Evolutionary conservation across 441 rosid species (phyloP), one percentile per base, ranked within the genome.

Genomic region (Syzygium syzygioides): DNA sequence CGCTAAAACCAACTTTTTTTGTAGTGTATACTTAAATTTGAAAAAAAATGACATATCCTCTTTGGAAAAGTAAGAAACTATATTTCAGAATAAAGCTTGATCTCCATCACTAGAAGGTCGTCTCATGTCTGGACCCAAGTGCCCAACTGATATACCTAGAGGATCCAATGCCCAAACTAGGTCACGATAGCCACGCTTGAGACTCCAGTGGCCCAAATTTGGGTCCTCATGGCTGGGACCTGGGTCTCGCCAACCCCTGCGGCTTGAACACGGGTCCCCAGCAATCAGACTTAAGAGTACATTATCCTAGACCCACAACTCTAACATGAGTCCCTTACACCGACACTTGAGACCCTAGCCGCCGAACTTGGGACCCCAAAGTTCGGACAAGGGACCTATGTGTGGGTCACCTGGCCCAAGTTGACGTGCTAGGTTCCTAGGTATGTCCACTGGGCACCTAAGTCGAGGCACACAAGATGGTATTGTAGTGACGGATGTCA

Each of bases 291-390:
- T 64, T 37, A 64, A 64, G 17, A 15, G 30, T 30, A 19, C 37
- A 64, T 64, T 37, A 30, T 30, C 37, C 71, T 64, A 7, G 71
- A 53, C 18, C 17, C 68, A 0, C n/a, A 28, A 59, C 64, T 2
- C 7, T 2, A 0, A 17, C 19, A 64, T 4, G 37, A 64, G 37
- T 30, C 76, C 37, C 1, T 1, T 1, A 30, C 37, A 0, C 12
- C 23, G 3, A 15, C 11, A 64, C 76, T 64, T 1, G 37, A 64
- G 76, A 30, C 37, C 37, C 37, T 64, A 64, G 71, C 37, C 3
- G 9, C 71, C 4, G 10, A 30, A 30, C 37, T 30, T n/a, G 37
- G 2, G 11, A 64, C 3, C 37, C 18, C 18, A 6, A 30, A 30
- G 76, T 10, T 64, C 12, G 12, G 76, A 64, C 76, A 64, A 18